phyloP scores from a whole-genome alignment of 495 filamentous ascomycete genomes.

The Lindgomyces ingoldianus region DNA sequence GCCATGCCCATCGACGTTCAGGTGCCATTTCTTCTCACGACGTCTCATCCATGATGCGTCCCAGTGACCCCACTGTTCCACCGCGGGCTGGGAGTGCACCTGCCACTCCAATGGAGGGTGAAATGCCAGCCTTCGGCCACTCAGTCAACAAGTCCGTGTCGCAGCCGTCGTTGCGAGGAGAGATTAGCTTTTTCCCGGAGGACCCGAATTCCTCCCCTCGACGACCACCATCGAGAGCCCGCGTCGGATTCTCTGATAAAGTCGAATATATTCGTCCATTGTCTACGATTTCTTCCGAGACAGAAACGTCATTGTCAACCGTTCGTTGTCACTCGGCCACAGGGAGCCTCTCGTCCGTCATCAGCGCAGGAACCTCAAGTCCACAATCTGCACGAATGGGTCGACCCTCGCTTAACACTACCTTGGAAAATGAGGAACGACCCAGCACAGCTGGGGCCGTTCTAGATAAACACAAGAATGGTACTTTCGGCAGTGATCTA shows the following conservation, averaged over 20 bases:
- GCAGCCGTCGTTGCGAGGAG: slow-evolving; percentile 33
- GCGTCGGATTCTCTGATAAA: slow-evolving; percentile 62
- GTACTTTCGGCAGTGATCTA: slow-evolving; percentile 24
- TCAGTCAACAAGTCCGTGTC: slow-evolving; percentile 39
- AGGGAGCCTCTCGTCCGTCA: slow-evolving; percentile 63
- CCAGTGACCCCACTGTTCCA: slow-evolving; percentile 50
- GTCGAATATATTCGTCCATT: slow-evolving; percentile 70
- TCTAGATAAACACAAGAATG: slow-evolving; percentile 39
- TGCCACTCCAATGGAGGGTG: slow-evolving; percentile 60
- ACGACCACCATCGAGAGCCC: slow-evolving; percentile 50
- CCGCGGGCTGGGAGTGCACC: slow-evolving; percentile 65
- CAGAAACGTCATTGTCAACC: slow-evolving; percentile 64
- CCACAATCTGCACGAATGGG: slow-evolving; percentile 38
- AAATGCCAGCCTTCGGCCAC: slow-evolving; percentile 21
- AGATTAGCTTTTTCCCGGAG: slow-evolving; percentile 10
- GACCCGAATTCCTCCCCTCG: slow-evolving; percentile 41
- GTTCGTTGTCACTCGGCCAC: slow-evolving; percentile 64
- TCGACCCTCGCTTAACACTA: slow-evolving; percentile 43
- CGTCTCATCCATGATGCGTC: slow-evolving; percentile 69
- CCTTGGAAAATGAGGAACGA: slow-evolving; percentile 44
- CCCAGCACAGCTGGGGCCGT: slow-evolving; percentile 59
- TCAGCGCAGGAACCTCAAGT: slow-evolving; percentile 49
- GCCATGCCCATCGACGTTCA: slow-evolving; percentile 85
- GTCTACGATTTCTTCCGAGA: slow-evolving; percentile 73
- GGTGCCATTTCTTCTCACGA: slow-evolving; percentile 84